Conservation (phyloP, 768 basidiomycete genomes). For the Asterophora lycoperdoides region DNA sequence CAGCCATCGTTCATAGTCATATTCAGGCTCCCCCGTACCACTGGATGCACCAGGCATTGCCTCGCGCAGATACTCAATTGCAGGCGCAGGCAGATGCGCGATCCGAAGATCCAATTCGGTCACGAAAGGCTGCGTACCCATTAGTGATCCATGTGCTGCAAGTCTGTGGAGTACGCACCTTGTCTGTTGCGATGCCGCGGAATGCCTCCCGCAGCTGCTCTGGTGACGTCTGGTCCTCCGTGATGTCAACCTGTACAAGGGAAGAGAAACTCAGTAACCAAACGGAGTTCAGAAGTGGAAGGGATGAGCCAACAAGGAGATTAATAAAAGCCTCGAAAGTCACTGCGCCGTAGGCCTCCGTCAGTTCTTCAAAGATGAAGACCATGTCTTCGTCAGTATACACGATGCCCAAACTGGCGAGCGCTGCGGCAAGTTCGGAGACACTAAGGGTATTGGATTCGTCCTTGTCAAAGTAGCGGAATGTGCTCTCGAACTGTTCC, state of each 20-base stretch:
- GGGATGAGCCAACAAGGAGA: slow-evolving; percentile 58
- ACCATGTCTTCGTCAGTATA: slow-evolving; percentile 91
- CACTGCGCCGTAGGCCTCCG: slow-evolving; percentile 80
- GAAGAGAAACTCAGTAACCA: neutral
- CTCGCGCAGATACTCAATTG: slow-evolving; percentile 78
- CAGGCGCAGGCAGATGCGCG: slow-evolving; percentile 69
- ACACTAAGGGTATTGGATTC: slow-evolving; percentile 82
- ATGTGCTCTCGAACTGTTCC: slow-evolving; percentile 95
- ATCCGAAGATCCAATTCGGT: slow-evolving; percentile 90
- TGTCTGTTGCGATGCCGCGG: slow-evolving; percentile 85
- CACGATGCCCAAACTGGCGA: slow-evolving; percentile 91
- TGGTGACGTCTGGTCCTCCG: slow-evolving; percentile 90
- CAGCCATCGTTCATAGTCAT: slow-evolving; percentile 81
- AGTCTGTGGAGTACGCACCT: slow-evolving; percentile 45
- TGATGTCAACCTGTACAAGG: slow-evolving; percentile 76
- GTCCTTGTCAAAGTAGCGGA: slow-evolving; percentile 96
- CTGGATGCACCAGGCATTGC: slow-evolving; percentile 64
- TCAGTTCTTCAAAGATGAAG: slow-evolving; percentile 74
- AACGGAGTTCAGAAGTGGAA: neutral
- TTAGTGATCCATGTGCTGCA: slow-evolving; percentile 8
- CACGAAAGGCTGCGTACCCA: slow-evolving; percentile 66
- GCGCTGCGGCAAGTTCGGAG: slow-evolving; percentile 88
- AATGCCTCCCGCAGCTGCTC: slow-evolving; percentile 93
- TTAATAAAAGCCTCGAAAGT: slow-evolving; percentile 94
- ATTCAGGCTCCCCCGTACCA: slow-evolving; percentile 59